Evolutionary conservation across 345 rosid genomes (phyloP).

Genomic region (Lagerstroemia speciosa): DNA sequence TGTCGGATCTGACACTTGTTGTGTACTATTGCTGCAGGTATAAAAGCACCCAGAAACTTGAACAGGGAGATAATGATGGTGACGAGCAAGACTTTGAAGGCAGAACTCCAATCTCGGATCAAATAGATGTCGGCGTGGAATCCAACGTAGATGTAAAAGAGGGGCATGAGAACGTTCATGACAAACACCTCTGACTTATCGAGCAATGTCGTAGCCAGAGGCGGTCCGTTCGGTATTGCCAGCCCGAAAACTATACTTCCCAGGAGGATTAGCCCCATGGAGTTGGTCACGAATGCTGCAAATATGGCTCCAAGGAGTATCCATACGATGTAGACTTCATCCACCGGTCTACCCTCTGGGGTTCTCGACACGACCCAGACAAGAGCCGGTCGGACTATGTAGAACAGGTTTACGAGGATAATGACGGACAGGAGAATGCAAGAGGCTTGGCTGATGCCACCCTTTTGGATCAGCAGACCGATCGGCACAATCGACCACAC

Average conservation of each 20-base stretch:
- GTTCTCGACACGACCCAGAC: constrained; percentile 7
- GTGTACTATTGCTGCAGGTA: neutral
- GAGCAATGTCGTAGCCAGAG: constrained; percentile 17
- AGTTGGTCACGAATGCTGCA: constrained; percentile 4
- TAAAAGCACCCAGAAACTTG: constrained; percentile 10
- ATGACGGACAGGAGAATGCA: neutral
- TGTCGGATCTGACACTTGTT: constrained; percentile 6
- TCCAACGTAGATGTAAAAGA: constrained; percentile 16
- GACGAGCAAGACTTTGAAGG: neutral
- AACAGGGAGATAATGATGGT: neutral
- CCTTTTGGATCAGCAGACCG: neutral
- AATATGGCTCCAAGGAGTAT: constrained; percentile 7
- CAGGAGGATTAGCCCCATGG: neutral
- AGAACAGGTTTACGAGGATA: neutral
- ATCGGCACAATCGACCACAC: neutral
- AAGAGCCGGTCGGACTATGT: constrained; percentile 4
- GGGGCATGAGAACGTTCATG: constrained; percentile 18
- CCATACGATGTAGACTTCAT: neutral
- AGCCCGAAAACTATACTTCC: constrained; percentile 20
- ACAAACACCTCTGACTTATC: constrained; percentile 19
- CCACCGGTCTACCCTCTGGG: constrained; percentile 18
- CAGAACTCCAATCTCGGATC: neutral
- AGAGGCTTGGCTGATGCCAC: neutral
- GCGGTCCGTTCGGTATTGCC: constrained; percentile 23
- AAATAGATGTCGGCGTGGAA: neutral